phyloP scores from a whole-genome alignment of 306 rosid genomes.

The Ziziphus jujuba region DNA sequence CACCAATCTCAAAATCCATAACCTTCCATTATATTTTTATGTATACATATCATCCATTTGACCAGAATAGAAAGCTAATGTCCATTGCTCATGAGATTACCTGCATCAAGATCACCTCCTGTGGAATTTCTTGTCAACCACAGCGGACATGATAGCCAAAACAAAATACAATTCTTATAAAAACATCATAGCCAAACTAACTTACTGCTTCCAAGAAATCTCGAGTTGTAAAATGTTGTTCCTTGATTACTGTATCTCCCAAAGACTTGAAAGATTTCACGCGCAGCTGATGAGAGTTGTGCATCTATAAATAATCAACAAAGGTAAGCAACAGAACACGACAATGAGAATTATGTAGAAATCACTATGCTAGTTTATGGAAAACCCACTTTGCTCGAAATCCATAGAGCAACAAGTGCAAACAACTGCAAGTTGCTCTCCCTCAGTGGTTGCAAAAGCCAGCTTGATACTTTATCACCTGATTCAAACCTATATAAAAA shows the following conservation, averaged over 20 bases:
- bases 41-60: conserved; percentile 14
- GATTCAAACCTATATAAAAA: conserved; percentile 28
- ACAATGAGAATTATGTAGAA: not conserved
- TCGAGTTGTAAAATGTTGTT: conserved; percentile 67
- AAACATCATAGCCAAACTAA: not conserved
- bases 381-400: conserved; percentile 74
- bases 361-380: not conserved
- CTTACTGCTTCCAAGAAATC: conserved; percentile 82
- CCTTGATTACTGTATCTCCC: conserved; percentile 58
- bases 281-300: conserved; percentile 54
- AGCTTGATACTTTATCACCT: conserved; percentile 27
- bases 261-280: conserved; percentile 55
- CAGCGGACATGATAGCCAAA: conserved; percentile 11
- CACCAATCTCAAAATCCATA: conserved; percentile 78
- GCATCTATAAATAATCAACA: conserved; percentile 44
- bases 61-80: conserved; percentile 10
- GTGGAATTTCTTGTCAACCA: conserved; percentile 29
- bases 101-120: conserved; percentile 89
- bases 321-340: not conserved
- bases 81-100: conserved; percentile 39
- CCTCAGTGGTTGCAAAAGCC: conserved; percentile 71
- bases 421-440: conserved; percentile 75
- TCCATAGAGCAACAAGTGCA: conserved; percentile 79
- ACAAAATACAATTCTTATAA: not conserved
- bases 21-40: conserved; percentile 44